Conservation (phyloP, 1,284 basidiomycete species). For the Blastosporella zonata region DNA sequence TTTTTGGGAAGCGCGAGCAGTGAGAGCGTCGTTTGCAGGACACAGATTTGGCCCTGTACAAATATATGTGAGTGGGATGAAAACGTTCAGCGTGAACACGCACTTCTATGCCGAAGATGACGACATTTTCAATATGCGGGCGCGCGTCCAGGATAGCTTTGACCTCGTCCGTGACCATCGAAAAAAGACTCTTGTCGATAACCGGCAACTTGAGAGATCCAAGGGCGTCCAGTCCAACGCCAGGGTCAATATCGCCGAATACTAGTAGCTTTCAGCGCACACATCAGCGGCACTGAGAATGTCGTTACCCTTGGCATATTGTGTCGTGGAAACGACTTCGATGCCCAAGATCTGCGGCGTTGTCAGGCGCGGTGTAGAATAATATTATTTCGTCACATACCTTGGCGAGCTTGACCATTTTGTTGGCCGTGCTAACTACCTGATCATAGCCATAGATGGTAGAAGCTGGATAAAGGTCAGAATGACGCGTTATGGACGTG, state of each 20-base stretch:
- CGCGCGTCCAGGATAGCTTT: slow-evolving; percentile 46
- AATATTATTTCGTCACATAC: slow-evolving; percentile 30
- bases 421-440: slow-evolving; percentile 64
- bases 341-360: slow-evolving; percentile 57
- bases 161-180: slow-evolving; percentile 77
- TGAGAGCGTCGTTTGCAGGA: slow-evolving; percentile 78
- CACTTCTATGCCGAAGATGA: slow-evolving; percentile 87
- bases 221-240: slow-evolving; percentile 59
- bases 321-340: slow-evolving; percentile 78
- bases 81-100: too few relatives aligned
- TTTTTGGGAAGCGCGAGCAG: slow-evolving; percentile 38
- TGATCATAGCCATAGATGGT: slow-evolving; percentile 69
- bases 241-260: slow-evolving; percentile 69
- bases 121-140: slow-evolving; percentile 52
- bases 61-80: background rate
- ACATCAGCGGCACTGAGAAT: background rate
- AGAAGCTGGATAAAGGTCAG: slow-evolving; percentile 32
- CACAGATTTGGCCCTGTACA: slow-evolving; percentile 81
- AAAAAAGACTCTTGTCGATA: slow-evolving; percentile 76
- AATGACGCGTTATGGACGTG: slow-evolving; percentile 1
- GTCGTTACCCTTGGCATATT: slow-evolving; percentile 70
- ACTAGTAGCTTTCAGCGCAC: slow-evolving; percentile 37
- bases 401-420: slow-evolving; percentile 77
- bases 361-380: background rate
- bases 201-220: slow-evolving; percentile 57